Conservation (phyloP, 345 rosid species). For the Kernera saxatilis region DNA sequence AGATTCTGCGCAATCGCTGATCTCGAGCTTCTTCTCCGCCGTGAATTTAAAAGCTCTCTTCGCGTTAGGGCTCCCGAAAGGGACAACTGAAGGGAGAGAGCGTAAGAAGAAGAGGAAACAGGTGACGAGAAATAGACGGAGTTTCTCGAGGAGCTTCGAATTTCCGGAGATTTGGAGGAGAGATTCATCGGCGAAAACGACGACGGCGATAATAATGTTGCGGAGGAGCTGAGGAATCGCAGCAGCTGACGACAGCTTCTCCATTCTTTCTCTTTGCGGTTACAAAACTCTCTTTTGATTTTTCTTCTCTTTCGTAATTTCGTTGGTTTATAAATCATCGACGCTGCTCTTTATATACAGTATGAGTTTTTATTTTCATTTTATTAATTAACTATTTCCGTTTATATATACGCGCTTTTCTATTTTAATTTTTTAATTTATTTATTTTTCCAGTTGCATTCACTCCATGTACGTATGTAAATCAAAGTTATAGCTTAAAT, state of each 20-base stretch:
- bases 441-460: too few species aligned
- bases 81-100: constrained; percentile 38
- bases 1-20: constrained; percentile 33
- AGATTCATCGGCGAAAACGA: constrained; percentile 60
- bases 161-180: constrained; percentile 41
- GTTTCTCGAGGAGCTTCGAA: constrained; percentile 43
- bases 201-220: constrained; percentile 41
- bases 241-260: constrained; percentile 37
- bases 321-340: neutral
- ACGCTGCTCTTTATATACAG: neutral
- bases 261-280: constrained; percentile 31
- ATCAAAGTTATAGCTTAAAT: too few species aligned
- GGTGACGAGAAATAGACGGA: constrained; percentile 43
- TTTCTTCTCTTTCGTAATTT: neutral
- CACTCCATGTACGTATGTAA: neutral
- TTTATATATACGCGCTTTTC: constrained; percentile 8
- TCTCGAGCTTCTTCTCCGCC: neutral
- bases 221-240: constrained; percentile 57
- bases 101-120: constrained; percentile 63
- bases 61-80: constrained; percentile 19
- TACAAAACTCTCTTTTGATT: neutral
- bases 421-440: neutral
- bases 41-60: neutral
- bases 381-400: neutral
- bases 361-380: neutral